phyloP scores from a whole-genome alignment of 2,329 filamentous ascomycete species.

The Calonectria crousiana region DNA sequence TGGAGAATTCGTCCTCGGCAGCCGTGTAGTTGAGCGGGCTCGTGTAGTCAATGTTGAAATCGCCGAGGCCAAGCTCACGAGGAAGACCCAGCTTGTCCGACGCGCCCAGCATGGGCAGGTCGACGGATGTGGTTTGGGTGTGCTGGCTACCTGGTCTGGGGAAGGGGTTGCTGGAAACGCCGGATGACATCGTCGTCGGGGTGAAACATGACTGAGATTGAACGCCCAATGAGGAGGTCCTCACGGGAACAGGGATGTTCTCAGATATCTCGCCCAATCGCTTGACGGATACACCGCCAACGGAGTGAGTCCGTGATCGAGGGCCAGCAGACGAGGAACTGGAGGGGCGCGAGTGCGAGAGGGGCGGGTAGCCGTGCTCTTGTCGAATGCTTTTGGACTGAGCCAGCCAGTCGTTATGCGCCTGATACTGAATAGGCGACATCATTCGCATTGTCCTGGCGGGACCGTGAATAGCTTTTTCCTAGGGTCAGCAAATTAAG shows the following conservation, averaged over 20 bases:
- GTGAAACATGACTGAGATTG: slow-evolving; percentile 55
- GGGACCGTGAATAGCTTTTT: slow-evolving; percentile 29
- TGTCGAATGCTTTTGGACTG: slow-evolving; percentile 25
- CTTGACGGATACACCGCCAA: slow-evolving; percentile 29
- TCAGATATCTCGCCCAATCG: slow-evolving; percentile 52
- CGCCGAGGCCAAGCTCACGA: slow-evolving; percentile 22
- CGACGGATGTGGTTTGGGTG: slow-evolving; percentile 61
- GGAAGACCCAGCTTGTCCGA: slow-evolving; percentile 42
- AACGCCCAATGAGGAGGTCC: slow-evolving; percentile 50
- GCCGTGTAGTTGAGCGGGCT: slow-evolving; percentile 24
- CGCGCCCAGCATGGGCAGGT: slow-evolving; percentile 40
- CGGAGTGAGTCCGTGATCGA: slow-evolving; percentile 38
- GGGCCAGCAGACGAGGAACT: slow-evolving; percentile 41
- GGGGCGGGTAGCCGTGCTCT: slow-evolving; percentile 23
- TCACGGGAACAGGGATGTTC: slow-evolving; percentile 50
- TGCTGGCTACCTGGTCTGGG: slow-evolving; percentile 56
- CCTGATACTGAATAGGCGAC: slow-evolving; percentile 28
- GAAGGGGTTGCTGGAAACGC: slow-evolving; percentile 56
- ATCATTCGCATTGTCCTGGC: slow-evolving; percentile 27
- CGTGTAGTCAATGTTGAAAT: slow-evolving; percentile 4
- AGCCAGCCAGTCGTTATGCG: slow-evolving; percentile 23
- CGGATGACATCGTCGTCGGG: slow-evolving; percentile 42
- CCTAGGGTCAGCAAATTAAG: slow-evolving; percentile 8
- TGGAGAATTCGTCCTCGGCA: slow-evolving; percentile 32
- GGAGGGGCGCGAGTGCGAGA: slow-evolving; percentile 36